Percentiles rank a stretch among this genome's conserved stretches.
phyloP scores from a whole-genome alignment of 441 rosid genomes.

The Croton laevigatus region DNA sequence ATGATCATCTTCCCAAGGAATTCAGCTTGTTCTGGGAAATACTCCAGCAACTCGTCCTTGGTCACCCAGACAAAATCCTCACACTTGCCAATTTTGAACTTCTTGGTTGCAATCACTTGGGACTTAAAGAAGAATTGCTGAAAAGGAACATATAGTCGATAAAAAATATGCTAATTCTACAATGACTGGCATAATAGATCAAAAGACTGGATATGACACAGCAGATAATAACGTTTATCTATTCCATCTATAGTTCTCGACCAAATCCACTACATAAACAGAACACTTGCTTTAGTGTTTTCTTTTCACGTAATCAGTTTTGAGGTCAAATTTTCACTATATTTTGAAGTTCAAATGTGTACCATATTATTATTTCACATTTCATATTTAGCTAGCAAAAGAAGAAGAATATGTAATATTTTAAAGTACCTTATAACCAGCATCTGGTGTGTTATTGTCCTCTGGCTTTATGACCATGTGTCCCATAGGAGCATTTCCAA shows the following conservation, averaged over 20 bases:
- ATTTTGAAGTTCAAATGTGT: too few relatives aligned
- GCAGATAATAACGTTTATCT: too few relatives aligned
- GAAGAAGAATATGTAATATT: not conserved
- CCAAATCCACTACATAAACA: not conserved
- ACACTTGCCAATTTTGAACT: constrained; percentile 55
- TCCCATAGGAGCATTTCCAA: constrained; percentile 96
- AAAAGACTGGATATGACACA: too few relatives aligned
- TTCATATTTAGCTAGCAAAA: too few relatives aligned
- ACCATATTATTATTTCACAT: too few relatives aligned
- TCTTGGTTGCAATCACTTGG: constrained; percentile 63
- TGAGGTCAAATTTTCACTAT: not conserved
- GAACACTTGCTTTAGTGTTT: not conserved
- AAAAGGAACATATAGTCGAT: constrained; percentile 5
- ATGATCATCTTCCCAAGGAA: constrained; percentile 80
- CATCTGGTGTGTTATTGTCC: constrained; percentile 26
- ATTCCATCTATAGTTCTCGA: too few relatives aligned
- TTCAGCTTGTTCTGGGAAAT: constrained; percentile 71
- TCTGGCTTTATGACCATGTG: constrained; percentile 59
- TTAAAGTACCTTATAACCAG: constrained; percentile 54
- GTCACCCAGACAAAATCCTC: constrained; percentile 82
- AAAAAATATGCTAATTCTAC: too few relatives aligned
- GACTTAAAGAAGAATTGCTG: constrained; percentile 90
- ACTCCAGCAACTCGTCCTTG: constrained; percentile 67
- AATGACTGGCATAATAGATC: too few relatives aligned
- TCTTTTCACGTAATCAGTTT: not conserved